These are phyloP conservation scores for Mycena pura DNA, from an alignment of 768 basidiomycete species.

Conservation along the genomic window DNA sequence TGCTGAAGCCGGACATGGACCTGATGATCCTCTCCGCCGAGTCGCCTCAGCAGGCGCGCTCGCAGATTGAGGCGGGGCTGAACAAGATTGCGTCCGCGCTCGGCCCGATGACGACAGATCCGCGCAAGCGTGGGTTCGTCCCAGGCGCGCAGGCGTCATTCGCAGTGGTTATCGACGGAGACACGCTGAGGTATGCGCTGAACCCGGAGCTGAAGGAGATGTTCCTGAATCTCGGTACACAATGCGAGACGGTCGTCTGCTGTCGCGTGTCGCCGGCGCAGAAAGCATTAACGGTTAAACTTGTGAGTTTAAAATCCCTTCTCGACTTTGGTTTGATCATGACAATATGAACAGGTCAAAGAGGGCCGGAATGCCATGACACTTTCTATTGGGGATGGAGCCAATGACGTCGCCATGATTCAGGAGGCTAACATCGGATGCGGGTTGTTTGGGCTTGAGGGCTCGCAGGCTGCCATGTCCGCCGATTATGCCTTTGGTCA, in stretches of 20 bases:
- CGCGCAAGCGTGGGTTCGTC: slow-evolving; percentile 69
- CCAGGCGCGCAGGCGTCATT: slow-evolving; percentile 75
- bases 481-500: slow-evolving; percentile 99
- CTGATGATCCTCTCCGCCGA: slow-evolving; percentile 96
- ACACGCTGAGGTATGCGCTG: slow-evolving; percentile 85
- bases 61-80: slow-evolving; percentile 89
- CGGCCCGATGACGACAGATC: slow-evolving; percentile 74
- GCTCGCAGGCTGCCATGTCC: slow-evolving; percentile 98
- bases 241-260: slow-evolving; percentile 98
- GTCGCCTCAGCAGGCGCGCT: slow-evolving; percentile 70
- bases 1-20: slow-evolving; percentile 94
- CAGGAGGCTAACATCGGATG: slow-evolving; percentile 99
- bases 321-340: neutral
- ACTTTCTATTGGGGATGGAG: slow-evolving; percentile 94
- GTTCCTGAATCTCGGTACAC: slow-evolving; percentile 91
- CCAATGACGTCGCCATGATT: slow-evolving; percentile 99
- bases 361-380: slow-evolving; percentile 97
- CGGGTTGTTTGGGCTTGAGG: slow-evolving; percentile 92
- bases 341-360: slow-evolving; percentile 69
- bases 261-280: slow-evolving; percentile 98
- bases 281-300: slow-evolving; percentile 95
- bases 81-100: slow-evolving; percentile 92
- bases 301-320: slow-evolving; percentile 56
- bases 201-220: slow-evolving; percentile 78
- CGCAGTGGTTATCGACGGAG: slow-evolving; percentile 96